A percentile compares a stretch with the other conserved stretches of the same genome.
Evolutionary conservation across 768 basidiomycete species (phyloP).

Genomic region (Kwoniella bestiolae): DNA sequence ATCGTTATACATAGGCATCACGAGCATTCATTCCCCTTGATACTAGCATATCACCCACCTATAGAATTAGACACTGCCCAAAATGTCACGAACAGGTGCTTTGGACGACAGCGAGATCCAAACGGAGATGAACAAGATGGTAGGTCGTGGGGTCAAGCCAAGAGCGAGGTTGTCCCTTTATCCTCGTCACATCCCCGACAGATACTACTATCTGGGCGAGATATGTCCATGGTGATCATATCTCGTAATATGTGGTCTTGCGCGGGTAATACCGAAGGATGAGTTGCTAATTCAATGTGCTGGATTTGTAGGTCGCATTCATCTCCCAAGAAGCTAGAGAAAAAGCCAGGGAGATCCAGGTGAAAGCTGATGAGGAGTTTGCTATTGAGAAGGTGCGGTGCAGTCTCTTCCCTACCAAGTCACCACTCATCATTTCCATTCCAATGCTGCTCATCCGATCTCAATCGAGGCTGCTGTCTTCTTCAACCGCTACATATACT

Average conservation of each 20-base stretch:
- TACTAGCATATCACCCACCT: too few relatives aligned
- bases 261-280: too few relatives aligned
- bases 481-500: not conserved
- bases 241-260: too few relatives aligned
- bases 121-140: conserved; percentile 99
- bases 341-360: conserved; percentile 94
- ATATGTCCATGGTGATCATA: too few relatives aligned
- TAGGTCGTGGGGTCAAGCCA: conserved; percentile 56
- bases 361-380: conserved; percentile 98
- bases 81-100: conserved; percentile 68
- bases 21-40: not conserved
- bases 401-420: conserved; percentile 10
- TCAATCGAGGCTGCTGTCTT: not conserved
- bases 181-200: not conserved
- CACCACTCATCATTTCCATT: not conserved
- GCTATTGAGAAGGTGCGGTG: conserved; percentile 88
- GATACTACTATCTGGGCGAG: too few relatives aligned
- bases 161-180: not conserved
- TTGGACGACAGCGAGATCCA: conserved; percentile 94
- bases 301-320: conserved; percentile 89
- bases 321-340: conserved; percentile 98
- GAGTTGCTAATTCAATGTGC: too few relatives aligned
- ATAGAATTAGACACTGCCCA: conserved; percentile 49
- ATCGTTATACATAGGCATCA: too few relatives aligned
- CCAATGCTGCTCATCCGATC: not conserved